Evolutionary conservation across 1,284 basidiomycete species (phyloP), one percentile per base, ranked within the genome.

Genomic region (Apiotrichum laibachii): DNA sequence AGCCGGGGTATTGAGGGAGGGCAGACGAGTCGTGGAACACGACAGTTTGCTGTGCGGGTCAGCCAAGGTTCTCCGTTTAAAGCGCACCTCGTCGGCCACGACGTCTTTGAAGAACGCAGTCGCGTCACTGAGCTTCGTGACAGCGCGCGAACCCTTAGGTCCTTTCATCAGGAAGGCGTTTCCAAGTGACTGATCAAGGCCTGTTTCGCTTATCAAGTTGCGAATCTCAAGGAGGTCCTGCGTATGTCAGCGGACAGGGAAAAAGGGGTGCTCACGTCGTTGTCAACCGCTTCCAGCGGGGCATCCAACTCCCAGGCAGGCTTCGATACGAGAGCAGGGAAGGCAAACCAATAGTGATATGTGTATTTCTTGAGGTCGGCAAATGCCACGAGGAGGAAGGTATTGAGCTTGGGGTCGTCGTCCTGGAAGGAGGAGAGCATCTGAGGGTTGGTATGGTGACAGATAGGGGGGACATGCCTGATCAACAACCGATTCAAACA

Each of bases 361-460:
- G 88, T 89, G 81, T 95, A 98, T 77, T 95, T 97, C 82, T 99
- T 99, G 60, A 99, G 86, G 76, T 99, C 96, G 0, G 96, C 90
- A 70, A 88, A 99, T 0, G 92, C 92, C 66, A 99, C 88, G 31
- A 96, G 81, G 16, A 97, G 81, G 78, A 98, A 98, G 2, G 83
- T 82, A 57, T 85, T 89, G 50, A 97, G 81, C 0, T 82, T 79
- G 0, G 73, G 76, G 16, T 45, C 22, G 12, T 68, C 56, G 6
- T 65, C 57, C 0, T 62, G 47, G 59, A 74, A 75, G 1, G 73
- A 73, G 0, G 59, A 57, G 2, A 72, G 21, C 35, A 76, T 77
- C 73, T 75, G 46, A 7, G 13, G 8, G 22, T 60, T 33, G 48
- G 39, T 15, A 19, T 9, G 3, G 18, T 2, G 4, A 47, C 11